These are phyloP conservation scores for Sequoia sempervirens DNA, from an alignment of 75 land plant species.

Conservation along the genomic window DNA sequence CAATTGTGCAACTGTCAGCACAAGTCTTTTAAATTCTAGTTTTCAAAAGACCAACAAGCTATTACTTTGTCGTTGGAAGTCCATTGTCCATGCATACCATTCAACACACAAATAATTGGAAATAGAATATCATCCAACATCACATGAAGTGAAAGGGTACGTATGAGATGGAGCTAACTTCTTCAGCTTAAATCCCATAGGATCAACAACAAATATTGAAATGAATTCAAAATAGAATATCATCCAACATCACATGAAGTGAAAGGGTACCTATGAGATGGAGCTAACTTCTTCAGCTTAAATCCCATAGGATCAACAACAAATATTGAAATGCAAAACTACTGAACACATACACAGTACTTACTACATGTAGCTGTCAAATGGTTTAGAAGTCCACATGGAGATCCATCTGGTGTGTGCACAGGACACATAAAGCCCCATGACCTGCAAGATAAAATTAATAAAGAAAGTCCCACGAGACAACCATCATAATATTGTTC, in stretches of 20 bases:
- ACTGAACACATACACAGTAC: slow-evolving; percentile 19
- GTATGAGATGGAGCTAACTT: not conserved
- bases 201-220: not conserved
- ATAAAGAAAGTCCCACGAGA: not conserved
- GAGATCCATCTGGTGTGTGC: slow-evolving; percentile 97
- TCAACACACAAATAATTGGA: not conserved
- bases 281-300: not conserved
- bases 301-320: not conserved
- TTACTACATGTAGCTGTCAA: slow-evolving; percentile 79
- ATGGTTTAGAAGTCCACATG: slow-evolving; percentile 95
- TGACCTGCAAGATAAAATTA: slow-evolving; percentile 47
- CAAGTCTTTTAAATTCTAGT: not conserved
- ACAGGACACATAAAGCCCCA: slow-evolving; percentile 99
- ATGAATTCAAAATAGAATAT: no score
- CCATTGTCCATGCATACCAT: not conserved
- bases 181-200: not conserved
- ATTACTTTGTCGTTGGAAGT: not conserved
- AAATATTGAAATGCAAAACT: not conserved
- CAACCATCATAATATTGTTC: not conserved
- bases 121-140: not conserved
- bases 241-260: no score
- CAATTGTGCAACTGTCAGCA: not conserved
- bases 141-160: not conserved
- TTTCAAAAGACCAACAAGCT: not conserved
- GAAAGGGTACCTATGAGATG: not conserved